Conservation (phyloP, 306 rosid genomes). For the Lagenaria siceraria region DNA sequence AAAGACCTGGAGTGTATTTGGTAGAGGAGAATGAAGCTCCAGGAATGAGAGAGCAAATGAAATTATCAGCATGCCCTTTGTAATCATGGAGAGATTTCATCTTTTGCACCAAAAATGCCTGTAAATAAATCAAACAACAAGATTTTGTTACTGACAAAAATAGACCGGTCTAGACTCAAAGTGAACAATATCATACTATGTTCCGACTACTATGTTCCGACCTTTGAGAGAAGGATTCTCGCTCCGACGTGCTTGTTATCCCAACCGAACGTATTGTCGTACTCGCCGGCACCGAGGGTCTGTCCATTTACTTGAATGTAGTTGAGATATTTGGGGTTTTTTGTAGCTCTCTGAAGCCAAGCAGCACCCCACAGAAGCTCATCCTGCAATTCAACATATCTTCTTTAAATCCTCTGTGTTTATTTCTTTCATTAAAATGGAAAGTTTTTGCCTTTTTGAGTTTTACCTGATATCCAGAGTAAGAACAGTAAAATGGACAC, state of each 20-base stretch:
- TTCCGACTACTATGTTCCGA: constrained; percentile 17
- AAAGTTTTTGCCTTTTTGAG: not conserved
- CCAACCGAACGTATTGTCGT: constrained; percentile 84
- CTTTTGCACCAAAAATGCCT: constrained; percentile 77
- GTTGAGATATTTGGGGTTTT: constrained; percentile 46
- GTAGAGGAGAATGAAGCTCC: constrained; percentile 57
- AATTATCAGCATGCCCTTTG: constrained; percentile 85
- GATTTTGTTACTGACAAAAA: too few relatives aligned
- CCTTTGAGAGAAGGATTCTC: constrained; percentile 87
- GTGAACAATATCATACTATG: not conserved
- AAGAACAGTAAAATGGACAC: constrained; percentile 81
- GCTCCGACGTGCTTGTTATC: constrained; percentile 97
- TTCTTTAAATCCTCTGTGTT: not conserved
- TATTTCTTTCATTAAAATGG: not conserved
- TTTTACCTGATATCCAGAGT: constrained; percentile 71
- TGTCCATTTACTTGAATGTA: constrained; percentile 82
- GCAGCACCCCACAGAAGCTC: constrained; percentile 95
- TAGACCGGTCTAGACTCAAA: not conserved
- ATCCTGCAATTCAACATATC: constrained; percentile 28
- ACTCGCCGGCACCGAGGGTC: constrained; percentile 65
- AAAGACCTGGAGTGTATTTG: constrained; percentile 61
- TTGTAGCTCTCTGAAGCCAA: constrained; percentile 93
- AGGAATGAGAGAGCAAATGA: constrained; percentile 76
- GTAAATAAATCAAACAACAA: not conserved
- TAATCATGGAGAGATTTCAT: constrained; percentile 63